phyloP scores from a whole-genome alignment of 352 stramenopile species.

The Globisporangium camurandrum region DNA sequence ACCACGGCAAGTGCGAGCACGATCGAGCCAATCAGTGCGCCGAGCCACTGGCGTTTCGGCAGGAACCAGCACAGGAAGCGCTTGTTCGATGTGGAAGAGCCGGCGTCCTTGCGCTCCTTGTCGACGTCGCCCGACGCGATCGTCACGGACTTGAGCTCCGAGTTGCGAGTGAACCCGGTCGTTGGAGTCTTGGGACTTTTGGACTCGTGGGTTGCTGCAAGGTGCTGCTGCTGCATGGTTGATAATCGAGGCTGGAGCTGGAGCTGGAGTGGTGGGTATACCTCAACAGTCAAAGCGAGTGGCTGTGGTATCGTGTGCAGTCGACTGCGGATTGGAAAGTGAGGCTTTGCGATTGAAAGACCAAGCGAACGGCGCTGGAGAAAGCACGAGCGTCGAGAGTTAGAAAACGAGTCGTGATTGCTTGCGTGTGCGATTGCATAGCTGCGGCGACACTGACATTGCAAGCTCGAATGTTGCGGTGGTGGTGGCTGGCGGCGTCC shows the following conservation, averaged over 20 bases:
- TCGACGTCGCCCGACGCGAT: conserved; percentile 18
- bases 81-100: conserved; percentile 6
- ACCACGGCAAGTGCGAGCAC: conserved; percentile 34
- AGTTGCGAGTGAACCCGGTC: conserved; percentile 3
- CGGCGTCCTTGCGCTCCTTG: conserved; percentile 25
- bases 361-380: not conserved
- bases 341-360: no score
- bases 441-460: no score
- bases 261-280: not conserved
- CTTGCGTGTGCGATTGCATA: no score
- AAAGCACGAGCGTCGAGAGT: not conserved
- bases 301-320: not conserved
- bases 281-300: not conserved
- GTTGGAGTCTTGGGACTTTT: conserved; percentile 1
- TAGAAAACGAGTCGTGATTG: not conserved
- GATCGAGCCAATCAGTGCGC: conserved; percentile 23
- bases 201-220: not conserved
- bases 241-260: not conserved
- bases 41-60: conserved; percentile 41
- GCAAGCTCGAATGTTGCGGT: not conserved
- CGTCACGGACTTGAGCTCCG: conserved; percentile 20
- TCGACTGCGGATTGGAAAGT: not conserved
- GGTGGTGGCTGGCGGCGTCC: not conserved
- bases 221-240: not conserved
- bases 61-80: conserved; percentile 48